Percentiles rank a stretch among this genome's conserved stretches.
Evolutionary conservation across 169 alveolate genomes (phyloP).

Genomic region (Plasmodium vivax): DNA sequence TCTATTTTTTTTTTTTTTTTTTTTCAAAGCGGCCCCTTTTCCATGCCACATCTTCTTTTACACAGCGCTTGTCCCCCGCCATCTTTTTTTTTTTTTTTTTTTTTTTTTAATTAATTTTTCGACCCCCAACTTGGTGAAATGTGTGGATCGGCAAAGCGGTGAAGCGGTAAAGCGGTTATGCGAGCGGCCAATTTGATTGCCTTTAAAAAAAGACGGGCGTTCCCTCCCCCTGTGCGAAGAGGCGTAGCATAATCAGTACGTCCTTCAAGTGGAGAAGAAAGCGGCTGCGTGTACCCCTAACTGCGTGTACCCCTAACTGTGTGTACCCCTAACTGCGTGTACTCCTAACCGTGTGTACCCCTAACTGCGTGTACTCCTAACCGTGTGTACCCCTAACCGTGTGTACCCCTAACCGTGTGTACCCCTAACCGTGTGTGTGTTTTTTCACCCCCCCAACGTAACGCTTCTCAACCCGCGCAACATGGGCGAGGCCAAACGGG

Average conservation of each 20-base stretch:
- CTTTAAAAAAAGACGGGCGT: background rate
- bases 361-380: no score
- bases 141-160: background rate
- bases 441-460: background rate
- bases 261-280: background rate
- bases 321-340: no score
- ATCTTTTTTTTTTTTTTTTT: background rate
- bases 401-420: no score
- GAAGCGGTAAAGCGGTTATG: background rate
- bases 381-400: no score
- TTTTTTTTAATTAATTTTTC: background rate
- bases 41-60: background rate
- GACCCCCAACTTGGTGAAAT: background rate
- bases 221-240: background rate
- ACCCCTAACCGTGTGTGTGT: background rate
- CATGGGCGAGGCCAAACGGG: slow-evolving; percentile 24
- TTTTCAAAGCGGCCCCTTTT: background rate
- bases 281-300: background rate
- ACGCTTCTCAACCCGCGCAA: background rate
- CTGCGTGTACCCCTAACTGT: no score
- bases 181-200: background rate
- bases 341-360: no score
- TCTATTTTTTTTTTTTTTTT: background rate
- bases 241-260: background rate
- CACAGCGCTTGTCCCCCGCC: background rate